phyloP scores from a whole-genome alignment of 805 yeast genomes.

The Candida tibetensis region DNA sequence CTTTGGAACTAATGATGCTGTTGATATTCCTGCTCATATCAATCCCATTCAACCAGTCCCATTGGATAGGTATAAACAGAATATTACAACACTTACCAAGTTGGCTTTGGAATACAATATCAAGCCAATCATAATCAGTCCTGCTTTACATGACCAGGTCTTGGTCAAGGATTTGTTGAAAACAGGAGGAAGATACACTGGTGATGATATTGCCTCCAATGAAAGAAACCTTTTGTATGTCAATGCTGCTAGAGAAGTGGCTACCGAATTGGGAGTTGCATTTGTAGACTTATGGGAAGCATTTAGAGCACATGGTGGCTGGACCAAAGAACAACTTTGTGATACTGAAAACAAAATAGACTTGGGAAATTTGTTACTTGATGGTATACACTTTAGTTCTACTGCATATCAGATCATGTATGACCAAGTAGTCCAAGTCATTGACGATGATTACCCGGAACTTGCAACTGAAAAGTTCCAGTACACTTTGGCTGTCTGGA shows the following conservation, averaged over 20 bases:
- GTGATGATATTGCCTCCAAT: constrained; percentile 38
- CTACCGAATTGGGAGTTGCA: constrained; percentile 48
- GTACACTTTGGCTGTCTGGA: constrained; percentile 40
- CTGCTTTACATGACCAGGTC: constrained; percentile 52
- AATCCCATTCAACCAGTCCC: constrained; percentile 44
- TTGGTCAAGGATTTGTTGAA: constrained; percentile 19
- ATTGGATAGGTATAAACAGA: constrained; percentile 45
- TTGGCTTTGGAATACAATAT: constrained; percentile 42
- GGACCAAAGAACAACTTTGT: constrained; percentile 34
- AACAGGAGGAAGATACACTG: constrained; percentile 1
- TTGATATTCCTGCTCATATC: constrained; percentile 8
- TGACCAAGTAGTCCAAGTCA: constrained; percentile 39
- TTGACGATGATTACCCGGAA: constrained; percentile 47
- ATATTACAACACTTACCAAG: constrained; percentile 44
- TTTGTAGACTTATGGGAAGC: constrained; percentile 53
- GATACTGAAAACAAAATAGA: constrained; percentile 19
- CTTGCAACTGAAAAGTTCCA: constrained; percentile 40
- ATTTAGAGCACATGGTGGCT: constrained; percentile 33
- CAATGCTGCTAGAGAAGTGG: constrained; percentile 46
- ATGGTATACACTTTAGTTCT: constrained; percentile 57
- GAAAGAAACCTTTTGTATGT: constrained; percentile 48
- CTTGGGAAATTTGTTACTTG: constrained; percentile 25
- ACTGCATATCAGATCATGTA: constrained; percentile 51
- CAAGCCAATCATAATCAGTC: constrained; percentile 58
- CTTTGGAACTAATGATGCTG: constrained; percentile 77